Percentiles rank a stretch among this genome's conserved stretches.
Evolutionary conservation across 1,284 basidiomycete species (phyloP).

Genomic region (Anthracocystis walkeri): DNA sequence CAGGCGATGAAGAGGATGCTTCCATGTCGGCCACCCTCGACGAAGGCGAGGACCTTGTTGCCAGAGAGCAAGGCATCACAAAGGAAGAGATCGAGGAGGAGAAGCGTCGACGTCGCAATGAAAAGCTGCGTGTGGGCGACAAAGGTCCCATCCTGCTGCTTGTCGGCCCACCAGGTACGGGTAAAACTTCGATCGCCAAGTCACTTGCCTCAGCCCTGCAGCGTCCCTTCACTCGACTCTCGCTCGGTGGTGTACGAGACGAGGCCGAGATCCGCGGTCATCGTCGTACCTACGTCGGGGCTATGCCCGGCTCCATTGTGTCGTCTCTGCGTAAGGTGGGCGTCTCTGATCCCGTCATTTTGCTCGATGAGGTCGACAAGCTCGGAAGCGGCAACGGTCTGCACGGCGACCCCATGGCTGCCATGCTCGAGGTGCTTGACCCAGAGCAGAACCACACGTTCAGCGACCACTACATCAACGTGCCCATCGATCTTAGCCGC

Average conservation of each 20-base stretch:
- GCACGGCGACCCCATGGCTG: conserved; percentile 71
- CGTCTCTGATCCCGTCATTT: conserved; percentile 71
- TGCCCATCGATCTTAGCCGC: conserved; percentile 64
- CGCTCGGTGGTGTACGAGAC: conserved; percentile 71
- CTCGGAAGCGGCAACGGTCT: conserved; percentile 67
- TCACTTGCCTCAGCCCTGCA: conserved; percentile 77
- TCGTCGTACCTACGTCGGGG: conserved; percentile 65
- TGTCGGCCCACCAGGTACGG: conserved; percentile 70
- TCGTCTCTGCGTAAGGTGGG: conserved; percentile 67
- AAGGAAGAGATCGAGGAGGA: conserved; percentile 46
- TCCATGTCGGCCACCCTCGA: conserved; percentile 20
- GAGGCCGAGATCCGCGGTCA: conserved; percentile 71
- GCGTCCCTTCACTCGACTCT: conserved; percentile 73
- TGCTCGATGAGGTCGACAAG: conserved; percentile 72
- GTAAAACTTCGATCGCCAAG: conserved; percentile 68
- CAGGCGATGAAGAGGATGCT: conserved; percentile 21
- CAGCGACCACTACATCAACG: conserved; percentile 71
- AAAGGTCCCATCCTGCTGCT: conserved; percentile 85
- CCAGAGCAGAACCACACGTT: conserved; percentile 71
- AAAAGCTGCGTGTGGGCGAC: conserved; percentile 53
- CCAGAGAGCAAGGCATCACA: conserved; percentile 34
- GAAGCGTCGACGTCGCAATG: conserved; percentile 43
- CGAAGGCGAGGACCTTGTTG: conserved; percentile 29
- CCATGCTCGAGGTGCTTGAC: conserved; percentile 71
- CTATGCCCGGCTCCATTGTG: conserved; percentile 78